Evolutionary conservation across 495 filamentous ascomycete species (phyloP).

Genomic region (Aspergillus biplanus): DNA sequence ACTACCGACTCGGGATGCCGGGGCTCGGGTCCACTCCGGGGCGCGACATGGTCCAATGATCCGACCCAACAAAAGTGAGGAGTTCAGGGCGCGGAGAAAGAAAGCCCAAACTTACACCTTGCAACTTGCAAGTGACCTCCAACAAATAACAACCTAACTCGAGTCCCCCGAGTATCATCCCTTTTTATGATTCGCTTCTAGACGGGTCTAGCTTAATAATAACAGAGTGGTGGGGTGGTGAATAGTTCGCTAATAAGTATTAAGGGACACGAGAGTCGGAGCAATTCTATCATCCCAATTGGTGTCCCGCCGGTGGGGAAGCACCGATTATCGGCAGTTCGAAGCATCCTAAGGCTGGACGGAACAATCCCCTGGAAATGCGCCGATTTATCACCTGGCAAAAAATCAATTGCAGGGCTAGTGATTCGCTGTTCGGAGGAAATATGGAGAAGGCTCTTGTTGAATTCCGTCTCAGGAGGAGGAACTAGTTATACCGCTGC

Average conservation of each 20-base stretch:
- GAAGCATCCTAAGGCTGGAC: too few relatives aligned
- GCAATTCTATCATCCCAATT: neutral
- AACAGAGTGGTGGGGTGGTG: neutral
- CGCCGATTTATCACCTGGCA: neutral
- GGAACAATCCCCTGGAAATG: neutral
- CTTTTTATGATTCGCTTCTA: neutral
- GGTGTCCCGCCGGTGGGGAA: neutral
- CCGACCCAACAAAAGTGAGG: neutral
- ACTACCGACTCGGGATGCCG: conserved; percentile 28
- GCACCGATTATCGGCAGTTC: conserved; percentile 24
- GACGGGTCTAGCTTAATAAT: neutral
- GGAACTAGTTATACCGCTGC: neutral
- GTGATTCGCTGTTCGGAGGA: neutral
- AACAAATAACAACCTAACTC: neutral
- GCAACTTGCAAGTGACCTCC: neutral
- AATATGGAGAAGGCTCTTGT: neutral
- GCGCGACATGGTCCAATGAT: neutral
- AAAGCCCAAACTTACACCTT: too few relatives aligned
- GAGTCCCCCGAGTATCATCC: neutral
- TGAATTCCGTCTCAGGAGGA: neutral
- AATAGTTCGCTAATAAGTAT: neutral
- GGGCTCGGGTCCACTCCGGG: conserved; percentile 7
- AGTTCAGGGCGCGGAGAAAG: too few relatives aligned
- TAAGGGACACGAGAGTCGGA: neutral
- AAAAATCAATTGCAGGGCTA: neutral